phyloP scores from a whole-genome alignment of 306 rosid species.

The Luffa aegyptiaca region DNA sequence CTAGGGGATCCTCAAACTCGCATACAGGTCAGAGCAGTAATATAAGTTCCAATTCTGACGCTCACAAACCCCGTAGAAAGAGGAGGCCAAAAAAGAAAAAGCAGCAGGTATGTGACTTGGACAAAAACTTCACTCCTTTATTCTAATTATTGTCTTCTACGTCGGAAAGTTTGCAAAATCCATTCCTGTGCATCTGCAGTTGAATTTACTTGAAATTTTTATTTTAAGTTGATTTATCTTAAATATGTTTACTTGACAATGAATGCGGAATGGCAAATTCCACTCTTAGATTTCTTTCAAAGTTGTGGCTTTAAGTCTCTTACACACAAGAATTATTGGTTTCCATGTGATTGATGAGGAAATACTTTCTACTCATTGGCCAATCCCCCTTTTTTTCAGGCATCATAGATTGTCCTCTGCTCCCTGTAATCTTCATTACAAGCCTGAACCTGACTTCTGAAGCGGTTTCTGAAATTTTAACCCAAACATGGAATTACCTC shows the following conservation, averaged over 20 bases:
- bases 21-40: slow-evolving; percentile 71
- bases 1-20: slow-evolving; percentile 63
- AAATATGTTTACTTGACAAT: no score
- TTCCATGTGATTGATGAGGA: background rate
- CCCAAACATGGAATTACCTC: background rate
- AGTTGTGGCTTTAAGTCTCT: background rate
- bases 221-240: no score
- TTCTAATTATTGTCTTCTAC: background rate
- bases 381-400: background rate
- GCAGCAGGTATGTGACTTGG: slow-evolving; percentile 51
- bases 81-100: slow-evolving; percentile 91
- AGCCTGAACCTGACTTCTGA: slow-evolving; percentile 1
- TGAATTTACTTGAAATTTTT: background rate
- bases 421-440: background rate
- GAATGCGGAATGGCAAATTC: no score
- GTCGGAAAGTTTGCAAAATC: background rate
- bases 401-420: background rate
- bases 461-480: background rate
- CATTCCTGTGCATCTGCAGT: background rate
- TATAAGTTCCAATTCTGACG: slow-evolving; percentile 95
- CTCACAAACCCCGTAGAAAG: slow-evolving; percentile 87
- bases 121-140: background rate
- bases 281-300: background rate
- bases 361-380: background rate
- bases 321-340: background rate